Percentiles rank a stretch among this genome's conserved stretches.
Conservation (phyloP, 2,329 filamentous ascomycete species). For the Pyrenochaeta sp. region DNA sequence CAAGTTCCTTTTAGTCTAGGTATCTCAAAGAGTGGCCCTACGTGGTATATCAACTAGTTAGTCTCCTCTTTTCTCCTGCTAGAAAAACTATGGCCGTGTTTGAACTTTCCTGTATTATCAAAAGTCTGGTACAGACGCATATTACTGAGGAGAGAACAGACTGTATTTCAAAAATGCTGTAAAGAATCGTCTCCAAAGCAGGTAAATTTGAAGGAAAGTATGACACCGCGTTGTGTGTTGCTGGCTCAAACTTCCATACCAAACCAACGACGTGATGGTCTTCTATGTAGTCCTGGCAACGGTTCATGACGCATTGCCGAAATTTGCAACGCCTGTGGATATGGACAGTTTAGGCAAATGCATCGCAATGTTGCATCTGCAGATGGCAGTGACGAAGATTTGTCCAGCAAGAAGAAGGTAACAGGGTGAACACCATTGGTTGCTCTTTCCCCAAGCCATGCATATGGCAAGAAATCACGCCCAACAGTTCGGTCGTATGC, state of each 20-base stretch:
- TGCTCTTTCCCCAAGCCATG: constrained; percentile 4
- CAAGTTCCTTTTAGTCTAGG: neutral
- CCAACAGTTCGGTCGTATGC: neutral
- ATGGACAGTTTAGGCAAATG: neutral
- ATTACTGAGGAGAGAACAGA: too few species aligned
- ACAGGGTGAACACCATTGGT: constrained; percentile 3
- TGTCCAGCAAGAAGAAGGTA: neutral
- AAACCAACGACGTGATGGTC: too few species aligned
- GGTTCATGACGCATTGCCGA: too few species aligned
- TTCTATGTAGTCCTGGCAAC: too few species aligned
- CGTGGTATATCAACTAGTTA: neutral
- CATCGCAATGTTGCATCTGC: neutral
- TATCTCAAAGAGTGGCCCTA: too few species aligned
- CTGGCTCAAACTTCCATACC: too few species aligned
- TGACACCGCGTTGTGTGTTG: too few species aligned
- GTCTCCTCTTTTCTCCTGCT: neutral
- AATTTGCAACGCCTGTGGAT: too few species aligned
- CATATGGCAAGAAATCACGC: constrained; percentile 2
- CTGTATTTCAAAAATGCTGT: too few species aligned
- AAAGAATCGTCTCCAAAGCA: neutral
- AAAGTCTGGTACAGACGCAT: too few species aligned
- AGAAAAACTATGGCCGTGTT: too few species aligned
- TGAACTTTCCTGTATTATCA: neutral
- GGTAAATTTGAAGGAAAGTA: too few species aligned
- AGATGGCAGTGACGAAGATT: neutral